These are phyloP conservation scores for Penicillium tannophilum DNA, from an alignment of 495 filamentous ascomycete genomes.

Conservation along the genomic window DNA sequence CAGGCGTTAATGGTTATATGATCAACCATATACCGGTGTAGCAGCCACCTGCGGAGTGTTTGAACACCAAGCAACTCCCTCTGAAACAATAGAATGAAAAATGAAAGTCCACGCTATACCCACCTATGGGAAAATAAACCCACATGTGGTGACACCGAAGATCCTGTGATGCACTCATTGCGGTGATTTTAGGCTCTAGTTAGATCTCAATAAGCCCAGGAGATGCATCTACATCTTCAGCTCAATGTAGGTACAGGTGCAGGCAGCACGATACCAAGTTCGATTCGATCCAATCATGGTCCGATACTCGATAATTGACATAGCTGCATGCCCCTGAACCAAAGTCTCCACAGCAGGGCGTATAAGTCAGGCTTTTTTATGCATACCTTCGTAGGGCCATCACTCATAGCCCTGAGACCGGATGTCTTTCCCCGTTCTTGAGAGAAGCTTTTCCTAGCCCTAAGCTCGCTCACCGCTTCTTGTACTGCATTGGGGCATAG, in stretches of 20 bases:
- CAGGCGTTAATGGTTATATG: not conserved
- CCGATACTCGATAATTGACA: conserved; percentile 1
- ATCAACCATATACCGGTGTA: not conserved
- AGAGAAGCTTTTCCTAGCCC: not conserved
- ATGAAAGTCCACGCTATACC: not conserved
- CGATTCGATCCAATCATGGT: not conserved
- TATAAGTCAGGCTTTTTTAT: not conserved
- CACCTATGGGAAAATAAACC: not conserved
- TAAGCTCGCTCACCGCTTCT: not conserved
- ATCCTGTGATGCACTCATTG: not conserved
- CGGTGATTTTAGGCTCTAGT: too few relatives aligned
- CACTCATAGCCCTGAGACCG: not conserved
- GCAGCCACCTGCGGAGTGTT: not conserved
- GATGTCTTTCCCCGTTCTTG: not conserved
- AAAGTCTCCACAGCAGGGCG: not conserved
- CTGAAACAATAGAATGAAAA: not conserved
- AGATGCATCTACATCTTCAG: not conserved
- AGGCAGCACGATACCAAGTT: not conserved
- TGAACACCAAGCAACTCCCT: not conserved
- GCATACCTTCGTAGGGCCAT: not conserved
- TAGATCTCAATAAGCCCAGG: too few relatives aligned
- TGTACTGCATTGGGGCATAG: not conserved
- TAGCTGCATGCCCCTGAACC: not conserved
- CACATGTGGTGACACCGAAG: not conserved
- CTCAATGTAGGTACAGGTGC: not conserved